Percentiles rank a stretch among this genome's conserved stretches.
phyloP scores from a whole-genome alignment of 2,329 filamentous ascomycete genomes.

The Pseudogymnoascus sp. region DNA sequence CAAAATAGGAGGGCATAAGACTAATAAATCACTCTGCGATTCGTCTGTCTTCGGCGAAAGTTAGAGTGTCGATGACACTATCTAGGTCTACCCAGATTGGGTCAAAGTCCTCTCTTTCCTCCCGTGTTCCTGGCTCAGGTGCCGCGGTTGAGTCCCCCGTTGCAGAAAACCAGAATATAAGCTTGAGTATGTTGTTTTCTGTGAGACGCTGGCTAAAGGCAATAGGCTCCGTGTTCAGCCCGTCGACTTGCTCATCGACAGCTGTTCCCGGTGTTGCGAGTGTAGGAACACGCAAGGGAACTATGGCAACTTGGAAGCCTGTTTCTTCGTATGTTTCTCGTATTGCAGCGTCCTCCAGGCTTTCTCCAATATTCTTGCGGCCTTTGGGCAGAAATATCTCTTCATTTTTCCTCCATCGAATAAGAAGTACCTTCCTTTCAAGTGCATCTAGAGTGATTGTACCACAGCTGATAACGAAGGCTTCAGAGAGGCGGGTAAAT shows the following conservation, averaged over 20 bases:
- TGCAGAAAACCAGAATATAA: background rate
- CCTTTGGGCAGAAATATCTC: background rate
- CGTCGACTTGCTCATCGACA: background rate
- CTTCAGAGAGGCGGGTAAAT: background rate
- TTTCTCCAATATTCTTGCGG: background rate
- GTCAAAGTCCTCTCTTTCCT: conserved; percentile 12
- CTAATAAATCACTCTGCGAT: background rate
- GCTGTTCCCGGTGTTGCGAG: background rate
- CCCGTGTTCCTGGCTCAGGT: conserved; percentile 11
- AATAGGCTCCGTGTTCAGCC: background rate
- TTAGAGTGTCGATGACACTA: background rate
- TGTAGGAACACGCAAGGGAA: background rate
- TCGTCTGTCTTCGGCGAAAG: background rate
- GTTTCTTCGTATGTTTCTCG: background rate
- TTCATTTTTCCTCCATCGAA: background rate
- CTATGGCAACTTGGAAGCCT: background rate
- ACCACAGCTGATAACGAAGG: background rate
- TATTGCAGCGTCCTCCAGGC: background rate
- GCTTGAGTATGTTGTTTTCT: background rate
- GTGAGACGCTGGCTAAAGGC: background rate
- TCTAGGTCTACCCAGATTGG: conserved; percentile 28
- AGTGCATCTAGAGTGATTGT: background rate
- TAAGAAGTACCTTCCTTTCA: background rate
- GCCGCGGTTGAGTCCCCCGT: background rate
- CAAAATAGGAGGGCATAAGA: background rate